Evolutionary conservation across 1,284 basidiomycete genomes (phyloP), one percentile per base, ranked within the genome.

Genomic region (Porphyrellus sp.): DNA sequence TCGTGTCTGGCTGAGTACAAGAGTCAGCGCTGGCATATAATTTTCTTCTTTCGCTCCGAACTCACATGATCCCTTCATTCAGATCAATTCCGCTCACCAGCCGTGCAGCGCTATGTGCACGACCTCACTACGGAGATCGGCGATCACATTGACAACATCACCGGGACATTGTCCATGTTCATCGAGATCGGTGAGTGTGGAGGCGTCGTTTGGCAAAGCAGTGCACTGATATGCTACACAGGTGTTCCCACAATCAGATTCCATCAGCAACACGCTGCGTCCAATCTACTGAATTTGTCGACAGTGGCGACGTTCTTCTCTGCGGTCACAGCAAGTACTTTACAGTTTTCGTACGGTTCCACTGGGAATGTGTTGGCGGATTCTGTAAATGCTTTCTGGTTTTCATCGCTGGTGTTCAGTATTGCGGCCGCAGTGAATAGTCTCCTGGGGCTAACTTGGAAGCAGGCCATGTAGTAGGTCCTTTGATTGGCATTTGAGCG

Each of bases 241-340:
- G 81, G 81, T 63, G 76, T 85, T 20, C 80, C 81, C 33, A 80
- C 80, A 15, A 83, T 83, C 59, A 76, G 78, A 28, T 81, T 80
- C 54, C 77, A 80, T 42, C 82, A 84, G 57, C 75, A 77, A 56
- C 80, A 81, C 46, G 76, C 74, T 13, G 77, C 78, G 9, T 71
- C 65, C 50, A 80, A 79, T 52, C 60, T 83, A 18, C 65, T 82
- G 48, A 81, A 79, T 60, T 57, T 83, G 50, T 79, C 77, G 37
- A 81, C 80, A 6, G 77, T 83, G 8, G 79, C 81, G 27, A 85
- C 81, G 16, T 82, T 82, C 69, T 81, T 81, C 64, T 77, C 75
- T n/a, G 80, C 78, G 33, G 80, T 82, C 54, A 81, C 79, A 1
- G 82, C 80, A 38, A 77, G 73, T 15, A 80, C 74, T 4, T 63